phyloP scores from a whole-genome alignment of 495 filamentous ascomycete genomes.

The Niebla homalea region DNA sequence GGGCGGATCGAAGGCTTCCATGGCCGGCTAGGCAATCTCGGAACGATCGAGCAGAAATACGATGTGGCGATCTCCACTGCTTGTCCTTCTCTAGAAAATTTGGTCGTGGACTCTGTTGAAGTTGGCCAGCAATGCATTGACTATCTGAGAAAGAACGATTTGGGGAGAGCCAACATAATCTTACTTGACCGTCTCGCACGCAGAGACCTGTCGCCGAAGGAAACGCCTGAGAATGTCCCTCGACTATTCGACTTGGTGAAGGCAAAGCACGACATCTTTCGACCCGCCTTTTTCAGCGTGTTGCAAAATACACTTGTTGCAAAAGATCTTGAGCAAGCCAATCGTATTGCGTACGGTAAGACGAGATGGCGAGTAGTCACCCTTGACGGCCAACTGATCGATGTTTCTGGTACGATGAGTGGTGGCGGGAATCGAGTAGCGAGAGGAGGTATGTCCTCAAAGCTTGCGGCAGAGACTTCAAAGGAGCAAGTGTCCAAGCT shows the following conservation, averaged over 20 bases:
- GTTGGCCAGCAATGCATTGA: constrained; percentile 95
- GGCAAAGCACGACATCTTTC: constrained; percentile 73
- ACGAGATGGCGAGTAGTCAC: constrained; percentile 93
- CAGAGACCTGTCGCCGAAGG: constrained; percentile 60
- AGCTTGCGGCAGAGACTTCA: constrained; percentile 68
- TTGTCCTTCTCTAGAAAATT: constrained; percentile 79
- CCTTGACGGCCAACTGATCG: constrained; percentile 85
- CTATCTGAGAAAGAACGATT: constrained; percentile 90
- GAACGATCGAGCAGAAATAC: constrained; percentile 87
- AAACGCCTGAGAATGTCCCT: constrained; percentile 84
- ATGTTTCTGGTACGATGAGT: constrained; percentile 96
- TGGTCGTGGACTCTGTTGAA: constrained; percentile 91
- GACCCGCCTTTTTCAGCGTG: constrained; percentile 86
- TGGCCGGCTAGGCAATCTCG: constrained; percentile 85
- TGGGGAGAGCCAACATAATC: constrained; percentile 95
- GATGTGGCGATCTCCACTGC: constrained; percentile 96
- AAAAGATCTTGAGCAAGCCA: constrained; percentile 82
- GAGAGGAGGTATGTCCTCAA: constrained; percentile 88
- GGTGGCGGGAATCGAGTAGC: constrained; percentile 84
- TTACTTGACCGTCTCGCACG: constrained; percentile 73
- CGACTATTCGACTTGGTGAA: constrained; percentile 87
- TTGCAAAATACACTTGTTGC: constrained; percentile 90
- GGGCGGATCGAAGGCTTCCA: constrained; percentile 95
- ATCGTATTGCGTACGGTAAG: constrained; percentile 88
- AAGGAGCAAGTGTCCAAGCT: constrained; percentile 81